Base-by-base conservation (phyloP, 352 stramenopile species). In the Globisporangium takayamanum region DNA sequence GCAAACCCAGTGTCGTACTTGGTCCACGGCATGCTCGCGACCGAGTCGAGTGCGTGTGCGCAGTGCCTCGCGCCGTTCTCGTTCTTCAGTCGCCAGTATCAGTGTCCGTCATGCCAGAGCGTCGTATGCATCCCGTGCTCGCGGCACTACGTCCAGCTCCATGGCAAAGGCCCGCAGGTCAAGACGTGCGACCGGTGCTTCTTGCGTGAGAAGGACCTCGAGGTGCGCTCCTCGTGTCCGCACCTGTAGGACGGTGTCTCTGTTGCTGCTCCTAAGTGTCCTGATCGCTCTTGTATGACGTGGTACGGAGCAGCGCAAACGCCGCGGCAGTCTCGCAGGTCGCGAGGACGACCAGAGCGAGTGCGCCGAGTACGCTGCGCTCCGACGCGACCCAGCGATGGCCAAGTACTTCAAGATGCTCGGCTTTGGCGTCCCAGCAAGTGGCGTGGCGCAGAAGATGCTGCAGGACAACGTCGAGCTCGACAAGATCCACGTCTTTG, bases 331-430 rank as follows among this genome's bases (percentile, higher is more conserved):
- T 12, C 36, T 33, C 39, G 37, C 57, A 20, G 57, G 48, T 22
- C 28, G 62, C 15, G 42, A 30, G 30, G 37, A 57, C 14, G 49
- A 63, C 7, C 55, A 48, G 15, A 55, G 57, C 3, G 81, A 92
- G 62, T 73, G 69, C 15, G 62, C 70, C 10, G 79, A 70, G 42
- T 89, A 85, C 53, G 64, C 78, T 45, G 70, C 78, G 3, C 64
- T 94, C 48, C 67, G 73, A 14, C 56, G 49, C 7, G 78, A 94
- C 53, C 68, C 75, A n/a, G 67, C 68, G 18, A 87, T 92, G 76
- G 76, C 80, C 7, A 94, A 92, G 33, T 94, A 94, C 52, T 92
- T 94, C 63, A 92, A 89, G 50, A 92, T 94, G 84, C 72, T 94
- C 28, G 70, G 63, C 10, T 88, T 92, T 50, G 84, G 84, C 14